A percentile compares a stretch with the other conserved stretches of the same genome.
phyloP scores from a whole-genome alignment of 2,329 filamentous ascomycete species.

The Anisogramma anomala region DNA sequence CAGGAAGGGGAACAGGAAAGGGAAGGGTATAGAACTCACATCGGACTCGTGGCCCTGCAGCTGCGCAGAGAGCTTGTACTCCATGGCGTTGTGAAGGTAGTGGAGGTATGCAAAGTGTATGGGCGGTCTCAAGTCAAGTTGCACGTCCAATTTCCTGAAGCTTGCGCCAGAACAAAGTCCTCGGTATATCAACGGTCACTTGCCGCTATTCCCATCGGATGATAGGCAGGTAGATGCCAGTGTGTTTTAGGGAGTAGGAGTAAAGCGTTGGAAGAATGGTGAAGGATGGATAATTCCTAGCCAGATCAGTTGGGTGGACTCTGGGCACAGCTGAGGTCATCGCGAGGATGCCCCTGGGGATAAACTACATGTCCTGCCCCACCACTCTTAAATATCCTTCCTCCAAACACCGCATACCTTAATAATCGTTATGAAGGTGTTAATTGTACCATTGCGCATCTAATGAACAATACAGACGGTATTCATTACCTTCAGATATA shows the following conservation, averaged over 20 bases:
- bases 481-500: too few species aligned
- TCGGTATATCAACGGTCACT: neutral
- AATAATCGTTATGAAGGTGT: too few species aligned
- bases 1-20: neutral
- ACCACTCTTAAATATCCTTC: too few species aligned
- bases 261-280: neutral
- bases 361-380: too few species aligned
- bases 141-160: neutral
- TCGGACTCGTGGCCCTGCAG: slow-evolving; percentile 86
- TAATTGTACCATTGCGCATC: too few species aligned
- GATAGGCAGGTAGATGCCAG: neutral
- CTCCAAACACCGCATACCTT: too few species aligned
- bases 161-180: neutral
- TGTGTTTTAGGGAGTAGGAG: neutral
- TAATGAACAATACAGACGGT: too few species aligned
- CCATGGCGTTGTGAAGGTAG: slow-evolving; percentile 22
- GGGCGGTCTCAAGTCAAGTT: neutral
- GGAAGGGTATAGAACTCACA: slow-evolving; percentile 42
- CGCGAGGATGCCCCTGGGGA: slow-evolving; percentile 5
- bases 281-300: neutral
- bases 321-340: slow-evolving; percentile 12
- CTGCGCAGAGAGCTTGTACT: slow-evolving; percentile 88
- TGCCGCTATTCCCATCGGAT: neutral
- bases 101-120: neutral
- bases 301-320: neutral